Percentiles rank a stretch among this genome's conserved stretches.
These are phyloP conservation scores for Kluyveromyces wickerhamii DNA, from an alignment of 805 yeast genomes.

Conservation along the genomic window DNA sequence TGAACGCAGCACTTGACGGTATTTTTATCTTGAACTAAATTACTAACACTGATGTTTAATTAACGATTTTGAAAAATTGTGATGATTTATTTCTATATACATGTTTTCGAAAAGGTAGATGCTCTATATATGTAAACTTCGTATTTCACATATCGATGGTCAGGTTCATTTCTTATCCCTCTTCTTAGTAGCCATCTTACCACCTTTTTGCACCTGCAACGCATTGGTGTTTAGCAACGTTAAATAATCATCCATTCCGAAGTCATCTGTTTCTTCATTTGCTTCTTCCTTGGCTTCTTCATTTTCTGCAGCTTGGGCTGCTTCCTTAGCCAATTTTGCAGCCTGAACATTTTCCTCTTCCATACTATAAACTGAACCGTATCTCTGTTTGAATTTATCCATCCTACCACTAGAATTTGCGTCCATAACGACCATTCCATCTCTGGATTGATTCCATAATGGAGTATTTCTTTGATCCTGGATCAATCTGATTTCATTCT, in stretches of 20 bases:
- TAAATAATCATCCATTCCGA: constrained; percentile 29
- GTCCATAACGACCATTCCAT: constrained; percentile 65
- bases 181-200: constrained; percentile 26
- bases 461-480: constrained; percentile 83
- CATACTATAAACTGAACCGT: constrained; percentile 40
- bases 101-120: not conserved
- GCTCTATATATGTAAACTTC: not conserved
- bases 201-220: constrained; percentile 25
- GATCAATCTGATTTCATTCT: constrained; percentile 75
- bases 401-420: constrained; percentile 80
- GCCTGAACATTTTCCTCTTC: constrained; percentile 19
- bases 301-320: constrained; percentile 6
- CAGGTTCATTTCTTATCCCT: constrained; percentile 19
- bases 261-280: constrained; percentile 11
- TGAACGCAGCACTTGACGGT: too few relatives aligned
- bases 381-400: constrained; percentile 64
- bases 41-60: too few relatives aligned
- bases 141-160: not conserved
- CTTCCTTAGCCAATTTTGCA: constrained; percentile 6
- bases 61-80: too few relatives aligned
- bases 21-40: too few relatives aligned
- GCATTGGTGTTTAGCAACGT: constrained; percentile 24
- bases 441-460: constrained; percentile 82
- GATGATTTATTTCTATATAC: constrained; percentile 2
- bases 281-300: constrained; percentile 8